Conservation (phyloP, 23 red algal species). For the Gracilaria gracilis region DNA sequence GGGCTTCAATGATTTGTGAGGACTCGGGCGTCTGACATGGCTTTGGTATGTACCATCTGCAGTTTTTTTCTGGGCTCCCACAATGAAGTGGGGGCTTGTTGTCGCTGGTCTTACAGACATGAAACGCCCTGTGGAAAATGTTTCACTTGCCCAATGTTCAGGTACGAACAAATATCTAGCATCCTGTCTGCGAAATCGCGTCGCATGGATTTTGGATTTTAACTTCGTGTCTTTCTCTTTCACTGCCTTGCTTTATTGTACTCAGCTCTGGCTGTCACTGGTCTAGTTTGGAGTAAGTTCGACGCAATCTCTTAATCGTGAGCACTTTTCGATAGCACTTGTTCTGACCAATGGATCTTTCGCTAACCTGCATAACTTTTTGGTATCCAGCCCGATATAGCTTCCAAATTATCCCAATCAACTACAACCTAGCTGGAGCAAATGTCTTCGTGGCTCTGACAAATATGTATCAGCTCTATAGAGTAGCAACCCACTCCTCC, state of each 20-base stretch:
- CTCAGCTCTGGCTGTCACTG: constrained; percentile 60
- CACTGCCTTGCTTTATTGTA: not conserved
- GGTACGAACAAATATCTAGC: constrained; percentile 47
- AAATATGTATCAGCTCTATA: constrained; percentile 89
- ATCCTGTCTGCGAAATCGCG: not conserved
- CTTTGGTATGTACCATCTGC: not conserved
- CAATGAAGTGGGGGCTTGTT: constrained; percentile 99
- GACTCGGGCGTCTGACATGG: not conserved
- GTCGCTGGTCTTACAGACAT: constrained; percentile 89
- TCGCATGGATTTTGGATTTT: not conserved
- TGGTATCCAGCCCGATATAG: constrained; percentile 80
- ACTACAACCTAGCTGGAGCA: constrained; percentile 92
- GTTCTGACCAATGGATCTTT: constrained; percentile 7
- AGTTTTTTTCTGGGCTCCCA: constrained; percentile 98
- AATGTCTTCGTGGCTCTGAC: constrained; percentile 95
- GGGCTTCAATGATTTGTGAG: not conserved
- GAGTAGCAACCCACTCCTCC: constrained; percentile 13
- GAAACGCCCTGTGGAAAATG: constrained; percentile 89
- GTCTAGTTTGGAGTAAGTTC: constrained; percentile 70
- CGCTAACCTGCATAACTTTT: not conserved
- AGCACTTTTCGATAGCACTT: not conserved
- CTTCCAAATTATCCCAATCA: constrained; percentile 93
- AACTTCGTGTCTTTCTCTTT: not conserved
- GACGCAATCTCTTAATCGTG: not conserved
- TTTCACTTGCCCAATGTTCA: constrained; percentile 89